phyloP scores from a whole-genome alignment of 495 filamentous ascomycete genomes.

The Talaromyces proteolyticus region DNA sequence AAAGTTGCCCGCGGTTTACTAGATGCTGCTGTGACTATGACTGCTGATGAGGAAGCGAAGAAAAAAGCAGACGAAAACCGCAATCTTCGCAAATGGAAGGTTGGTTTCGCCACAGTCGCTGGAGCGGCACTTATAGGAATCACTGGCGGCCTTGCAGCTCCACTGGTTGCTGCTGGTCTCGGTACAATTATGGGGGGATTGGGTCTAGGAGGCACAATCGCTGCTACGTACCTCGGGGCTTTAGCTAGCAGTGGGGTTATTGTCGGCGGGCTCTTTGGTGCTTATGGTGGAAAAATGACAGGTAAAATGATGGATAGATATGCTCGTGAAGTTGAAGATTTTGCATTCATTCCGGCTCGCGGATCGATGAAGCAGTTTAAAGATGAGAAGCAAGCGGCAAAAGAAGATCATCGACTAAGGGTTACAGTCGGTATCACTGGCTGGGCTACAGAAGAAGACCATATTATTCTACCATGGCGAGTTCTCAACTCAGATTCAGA shows the following conservation, averaged over 20 bases:
- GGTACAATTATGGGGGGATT: conserved; percentile 77
- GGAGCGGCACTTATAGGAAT: conserved; percentile 74
- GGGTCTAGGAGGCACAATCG: conserved; percentile 72
- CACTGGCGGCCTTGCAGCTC: conserved; percentile 75
- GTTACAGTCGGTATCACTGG: conserved; percentile 80
- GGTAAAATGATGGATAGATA: conserved; percentile 84
- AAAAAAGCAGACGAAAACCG: conserved; percentile 64
- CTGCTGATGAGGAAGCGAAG: conserved; percentile 58
- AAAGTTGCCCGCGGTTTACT: conserved; percentile 70
- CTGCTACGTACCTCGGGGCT: conserved; percentile 72
- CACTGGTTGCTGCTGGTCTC: conserved; percentile 75
- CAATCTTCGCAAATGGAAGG: conserved; percentile 66
- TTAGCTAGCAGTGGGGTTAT: conserved; percentile 71
- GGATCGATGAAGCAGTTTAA: conserved; percentile 32
- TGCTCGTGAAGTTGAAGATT: conserved; percentile 80
- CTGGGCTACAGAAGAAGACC: conserved; percentile 67
- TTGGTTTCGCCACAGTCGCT: conserved; percentile 74
- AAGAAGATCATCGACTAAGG: conserved; percentile 61
- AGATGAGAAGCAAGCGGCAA: conserved; percentile 37
- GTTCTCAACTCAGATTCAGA: conserved; percentile 65
- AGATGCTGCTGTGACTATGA: conserved; percentile 64
- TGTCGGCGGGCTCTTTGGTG: conserved; percentile 82
- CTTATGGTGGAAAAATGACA: conserved; percentile 80
- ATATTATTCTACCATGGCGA: conserved; percentile 70
- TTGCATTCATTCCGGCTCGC: conserved; percentile 75